Evolutionary conservation across 371 early-diverging fungal species (phyloP).

Genomic region (Mortierella sp.): DNA sequence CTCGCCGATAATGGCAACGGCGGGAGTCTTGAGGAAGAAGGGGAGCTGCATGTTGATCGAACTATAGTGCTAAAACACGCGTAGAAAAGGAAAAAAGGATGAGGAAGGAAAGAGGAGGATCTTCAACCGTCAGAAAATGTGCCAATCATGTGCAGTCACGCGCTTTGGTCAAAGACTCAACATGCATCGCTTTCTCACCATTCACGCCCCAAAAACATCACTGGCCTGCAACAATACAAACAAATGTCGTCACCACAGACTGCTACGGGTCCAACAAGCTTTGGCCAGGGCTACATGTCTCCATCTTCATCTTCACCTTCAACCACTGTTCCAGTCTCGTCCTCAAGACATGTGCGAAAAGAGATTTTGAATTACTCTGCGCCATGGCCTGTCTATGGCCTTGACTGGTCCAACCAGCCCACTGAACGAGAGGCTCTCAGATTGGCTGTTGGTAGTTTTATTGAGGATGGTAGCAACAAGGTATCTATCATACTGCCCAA

Average conservation of each 20-base stretch:
- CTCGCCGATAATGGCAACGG: slow-evolving; percentile 76
- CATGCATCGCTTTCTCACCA: background rate
- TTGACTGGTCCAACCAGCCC: slow-evolving; percentile 85
- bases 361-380: slow-evolving; percentile 89
- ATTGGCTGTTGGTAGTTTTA: slow-evolving; percentile 87
- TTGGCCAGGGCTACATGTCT: slow-evolving; percentile 47
- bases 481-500: slow-evolving; percentile 50
- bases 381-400: slow-evolving; percentile 88
- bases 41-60: slow-evolving; percentile 59
- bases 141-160: background rate
- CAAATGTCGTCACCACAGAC: slow-evolving; percentile 37
- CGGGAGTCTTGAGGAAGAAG: slow-evolving; percentile 62
- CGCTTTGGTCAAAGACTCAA: background rate
- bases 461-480: slow-evolving; percentile 87
- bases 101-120: background rate
- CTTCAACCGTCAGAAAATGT: background rate
- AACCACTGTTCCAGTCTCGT: slow-evolving; percentile 12
- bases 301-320: slow-evolving; percentile 32
- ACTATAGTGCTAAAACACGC: background rate
- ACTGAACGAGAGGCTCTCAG: slow-evolving; percentile 77
- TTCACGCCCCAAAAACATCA: background rate
- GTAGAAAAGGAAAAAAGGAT: background rate
- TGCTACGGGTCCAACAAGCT: slow-evolving; percentile 22
- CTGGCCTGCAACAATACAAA: background rate
- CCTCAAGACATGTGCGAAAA: slow-evolving; percentile 60